Evolutionary conservation across 495 filamentous ascomycete genomes (phyloP).

Genomic region (Niebla homalea): DNA sequence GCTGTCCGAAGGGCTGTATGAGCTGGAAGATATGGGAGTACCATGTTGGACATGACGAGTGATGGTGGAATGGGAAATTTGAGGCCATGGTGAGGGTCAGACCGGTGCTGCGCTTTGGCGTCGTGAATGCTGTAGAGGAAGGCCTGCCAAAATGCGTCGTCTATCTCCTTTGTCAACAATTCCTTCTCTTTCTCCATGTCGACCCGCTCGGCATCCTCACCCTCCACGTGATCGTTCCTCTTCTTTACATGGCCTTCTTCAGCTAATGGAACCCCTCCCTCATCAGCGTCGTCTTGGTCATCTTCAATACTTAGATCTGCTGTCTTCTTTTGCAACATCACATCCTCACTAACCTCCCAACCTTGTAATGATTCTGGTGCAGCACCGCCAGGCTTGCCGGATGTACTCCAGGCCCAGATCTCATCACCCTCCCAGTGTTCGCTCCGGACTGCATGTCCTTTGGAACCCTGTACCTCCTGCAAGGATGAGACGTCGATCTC

Average conservation of each 20-base stretch:
- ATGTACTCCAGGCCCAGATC: constrained; percentile 51
- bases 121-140: constrained; percentile 51
- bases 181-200: constrained; percentile 31
- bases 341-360: constrained; percentile 24
- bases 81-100: constrained; percentile 38
- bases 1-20: constrained; percentile 40
- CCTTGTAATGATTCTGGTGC: constrained; percentile 38
- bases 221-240: constrained; percentile 18
- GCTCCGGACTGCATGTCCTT: constrained; percentile 54
- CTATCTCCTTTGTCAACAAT: constrained; percentile 51
- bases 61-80: constrained; percentile 53
- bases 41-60: constrained; percentile 48
- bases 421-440: constrained; percentile 67
- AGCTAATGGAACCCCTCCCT: constrained; percentile 30
- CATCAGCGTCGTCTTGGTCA: constrained; percentile 26
- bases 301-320: constrained; percentile 19
- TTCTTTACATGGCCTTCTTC: constrained; percentile 17
- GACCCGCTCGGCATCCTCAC: constrained; percentile 19
- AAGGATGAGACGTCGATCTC: constrained; percentile 52
- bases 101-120: constrained; percentile 37
- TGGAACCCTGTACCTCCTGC: constrained; percentile 45
- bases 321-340: constrained; percentile 10
- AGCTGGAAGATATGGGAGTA: constrained; percentile 55
- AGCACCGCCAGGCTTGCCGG: constrained; percentile 37
- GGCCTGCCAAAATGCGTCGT: constrained; percentile 53